phyloP scores from a whole-genome alignment of 306 rosid genomes.

The Dryas drummondii region DNA sequence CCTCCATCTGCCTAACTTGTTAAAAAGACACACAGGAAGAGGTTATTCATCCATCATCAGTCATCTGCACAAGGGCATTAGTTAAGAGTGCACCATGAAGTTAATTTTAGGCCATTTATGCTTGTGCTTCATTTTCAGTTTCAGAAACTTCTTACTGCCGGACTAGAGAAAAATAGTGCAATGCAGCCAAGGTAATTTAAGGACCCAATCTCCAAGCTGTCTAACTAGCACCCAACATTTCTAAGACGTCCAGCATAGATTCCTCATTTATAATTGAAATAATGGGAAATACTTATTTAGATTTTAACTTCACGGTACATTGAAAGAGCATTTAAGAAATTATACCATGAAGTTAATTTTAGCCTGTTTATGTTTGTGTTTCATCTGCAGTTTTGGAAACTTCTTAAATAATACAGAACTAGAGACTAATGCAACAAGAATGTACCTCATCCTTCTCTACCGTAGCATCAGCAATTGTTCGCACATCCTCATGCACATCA shows the following conservation, averaged over 20 bases:
- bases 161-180: not conserved
- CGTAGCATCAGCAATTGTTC: constrained; percentile 95
- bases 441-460: constrained; percentile 94
- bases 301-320: not conserved
- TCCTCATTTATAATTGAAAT: not conserved
- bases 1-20: too few species aligned
- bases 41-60: too few species aligned
- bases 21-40: too few species aligned
- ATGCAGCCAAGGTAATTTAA: not conserved
- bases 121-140: not conserved
- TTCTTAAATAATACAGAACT: not conserved
- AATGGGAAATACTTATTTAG: not conserved
- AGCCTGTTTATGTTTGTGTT: not conserved
- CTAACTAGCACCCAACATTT: not conserved
- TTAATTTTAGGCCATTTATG: not conserved
- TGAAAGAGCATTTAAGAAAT: not conserved
- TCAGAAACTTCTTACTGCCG: not conserved
- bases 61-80: too few species aligned
- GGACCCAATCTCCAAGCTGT: not conserved
- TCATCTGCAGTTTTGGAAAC: not conserved
- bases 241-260: not conserved
- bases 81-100: not conserved
- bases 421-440: constrained; percentile 10
- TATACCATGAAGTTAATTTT: not conserved
- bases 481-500: constrained; percentile 94